Conservation (phyloP, 805 yeast species). For the Schizosaccharomyces cryophilus region DNA sequence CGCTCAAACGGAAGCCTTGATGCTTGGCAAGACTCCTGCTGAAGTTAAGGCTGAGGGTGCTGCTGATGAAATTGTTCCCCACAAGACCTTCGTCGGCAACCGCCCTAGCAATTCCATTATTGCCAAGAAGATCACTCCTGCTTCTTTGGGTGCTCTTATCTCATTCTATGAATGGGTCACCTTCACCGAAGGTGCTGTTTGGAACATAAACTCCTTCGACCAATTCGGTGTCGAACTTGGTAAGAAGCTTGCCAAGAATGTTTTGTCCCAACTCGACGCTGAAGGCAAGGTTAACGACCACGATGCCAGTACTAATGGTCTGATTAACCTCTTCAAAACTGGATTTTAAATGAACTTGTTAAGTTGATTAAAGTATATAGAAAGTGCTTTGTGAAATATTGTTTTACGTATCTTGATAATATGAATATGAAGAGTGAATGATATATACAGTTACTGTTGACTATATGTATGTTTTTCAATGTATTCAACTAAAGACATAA, state of each 20-base stretch:
- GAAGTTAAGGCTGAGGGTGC: slow-evolving; percentile 68
- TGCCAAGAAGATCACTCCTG: slow-evolving; percentile 90
- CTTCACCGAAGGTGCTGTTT: slow-evolving; percentile 93
- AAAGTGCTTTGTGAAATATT: too few relatives aligned
- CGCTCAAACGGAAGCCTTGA: slow-evolving; percentile 93
- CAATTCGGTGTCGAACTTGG: slow-evolving; percentile 99
- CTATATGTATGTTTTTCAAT: too few relatives aligned
- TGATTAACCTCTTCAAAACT: slow-evolving; percentile 75
- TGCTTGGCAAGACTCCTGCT: slow-evolving; percentile 70
- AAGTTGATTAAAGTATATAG: not conserved
- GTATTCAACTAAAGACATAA: too few relatives aligned
- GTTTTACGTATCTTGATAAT: not conserved
- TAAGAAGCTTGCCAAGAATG: slow-evolving; percentile 87
- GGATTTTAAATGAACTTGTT: not conserved
- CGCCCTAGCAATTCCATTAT: slow-evolving; percentile 96
- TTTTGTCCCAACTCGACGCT: slow-evolving; percentile 67
- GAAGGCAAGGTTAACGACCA: slow-evolving; percentile 33
- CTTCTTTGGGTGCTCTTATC: slow-evolving; percentile 81
- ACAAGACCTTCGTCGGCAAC: slow-evolving; percentile 91
- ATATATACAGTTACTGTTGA: too few relatives aligned
- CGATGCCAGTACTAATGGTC: slow-evolving; percentile 74
- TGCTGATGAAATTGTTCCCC: slow-evolving; percentile 66
- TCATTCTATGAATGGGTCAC: slow-evolving; percentile 96
- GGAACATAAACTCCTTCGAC: slow-evolving; percentile 98
- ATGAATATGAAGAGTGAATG: not conserved